A percentile compares a stretch with the other conserved stretches of the same genome.
Conservation (phyloP, 2,329 filamentous ascomycete species). For the Phialophora chinensis region DNA sequence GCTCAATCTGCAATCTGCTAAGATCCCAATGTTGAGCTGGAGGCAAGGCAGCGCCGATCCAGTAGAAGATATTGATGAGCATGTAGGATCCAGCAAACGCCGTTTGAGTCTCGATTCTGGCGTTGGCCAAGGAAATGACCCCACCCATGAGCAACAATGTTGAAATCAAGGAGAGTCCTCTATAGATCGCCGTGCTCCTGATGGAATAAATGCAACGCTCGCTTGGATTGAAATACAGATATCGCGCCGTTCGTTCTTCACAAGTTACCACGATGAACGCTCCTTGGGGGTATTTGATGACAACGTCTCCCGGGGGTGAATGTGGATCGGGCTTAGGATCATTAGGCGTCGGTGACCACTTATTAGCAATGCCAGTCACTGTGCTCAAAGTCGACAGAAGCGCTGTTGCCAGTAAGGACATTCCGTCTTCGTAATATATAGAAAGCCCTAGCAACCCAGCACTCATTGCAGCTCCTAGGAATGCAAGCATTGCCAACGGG, state of each 20-base stretch:
- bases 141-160: constrained; percentile 60
- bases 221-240: constrained; percentile 58
- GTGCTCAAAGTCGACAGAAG: constrained; percentile 57
- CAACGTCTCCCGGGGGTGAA: constrained; percentile 52
- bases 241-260: constrained; percentile 56
- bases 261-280: constrained; percentile 58
- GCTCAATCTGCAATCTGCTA: constrained; percentile 49
- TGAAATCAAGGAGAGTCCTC: constrained; percentile 56
- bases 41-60: constrained; percentile 58
- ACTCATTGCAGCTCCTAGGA: constrained; percentile 54
- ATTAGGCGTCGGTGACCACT: constrained; percentile 55
- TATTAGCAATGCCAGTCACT: constrained; percentile 57
- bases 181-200: constrained; percentile 48
- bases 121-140: constrained; percentile 58
- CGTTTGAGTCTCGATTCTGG: constrained; percentile 55
- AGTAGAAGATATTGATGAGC: constrained; percentile 57
- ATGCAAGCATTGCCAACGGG: constrained; percentile 53
- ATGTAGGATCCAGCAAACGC: constrained; percentile 58
- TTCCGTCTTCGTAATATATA: constrained; percentile 53
- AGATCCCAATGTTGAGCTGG: constrained; percentile 56
- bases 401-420: constrained; percentile 57
- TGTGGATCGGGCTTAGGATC: constrained; percentile 44
- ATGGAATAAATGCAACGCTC: constrained; percentile 57
- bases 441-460: constrained; percentile 52
- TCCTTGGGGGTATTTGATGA: constrained; percentile 59